These are phyloP conservation scores for Cadophora luteo-olivacea DNA, from an alignment of 2,329 filamentous ascomycete genomes.

Conservation along the genomic window DNA sequence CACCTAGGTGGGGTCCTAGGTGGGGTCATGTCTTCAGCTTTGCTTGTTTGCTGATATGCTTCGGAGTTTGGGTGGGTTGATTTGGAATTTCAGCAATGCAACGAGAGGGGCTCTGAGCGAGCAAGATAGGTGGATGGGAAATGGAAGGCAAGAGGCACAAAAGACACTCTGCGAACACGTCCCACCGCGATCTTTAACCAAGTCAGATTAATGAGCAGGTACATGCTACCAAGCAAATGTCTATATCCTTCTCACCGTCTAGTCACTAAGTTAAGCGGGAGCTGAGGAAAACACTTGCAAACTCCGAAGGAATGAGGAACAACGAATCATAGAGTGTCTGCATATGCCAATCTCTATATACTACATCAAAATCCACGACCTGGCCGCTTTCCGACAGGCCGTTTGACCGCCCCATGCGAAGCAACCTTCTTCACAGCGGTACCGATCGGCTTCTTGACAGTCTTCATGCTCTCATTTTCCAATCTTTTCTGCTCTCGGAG, in stretches of 20 bases:
- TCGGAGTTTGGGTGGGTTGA: background rate
- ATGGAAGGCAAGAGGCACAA: too few relatives aligned
- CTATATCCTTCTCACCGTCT: too few relatives aligned
- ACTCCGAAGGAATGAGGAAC: too few relatives aligned
- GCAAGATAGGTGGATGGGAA: background rate
- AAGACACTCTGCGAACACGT: too few relatives aligned
- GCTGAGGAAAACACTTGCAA: too few relatives aligned
- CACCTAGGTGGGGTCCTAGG: background rate
- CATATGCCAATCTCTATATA: background rate
- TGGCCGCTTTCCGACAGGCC: constrained; percentile 62
- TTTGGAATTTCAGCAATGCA: background rate
- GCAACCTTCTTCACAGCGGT: constrained; percentile 61
- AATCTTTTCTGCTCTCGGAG: constrained; percentile 66
- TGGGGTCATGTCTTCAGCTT: background rate
- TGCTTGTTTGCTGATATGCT: background rate
- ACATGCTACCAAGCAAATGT: background rate
- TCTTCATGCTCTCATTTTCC: constrained; percentile 56
- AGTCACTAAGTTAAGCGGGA: too few relatives aligned
- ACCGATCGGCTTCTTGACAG: constrained; percentile 51
- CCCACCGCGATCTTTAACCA: too few relatives aligned
- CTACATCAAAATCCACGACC: constrained; percentile 52
- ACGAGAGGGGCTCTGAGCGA: background rate
- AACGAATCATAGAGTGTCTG: background rate
- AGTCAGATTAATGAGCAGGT: too few relatives aligned
- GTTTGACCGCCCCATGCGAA: constrained; percentile 67